Percentiles rank a stretch among this genome's conserved stretches.
Evolutionary conservation across 257 asterid genomes (phyloP).

Genomic region (Henckelia pumila): DNA sequence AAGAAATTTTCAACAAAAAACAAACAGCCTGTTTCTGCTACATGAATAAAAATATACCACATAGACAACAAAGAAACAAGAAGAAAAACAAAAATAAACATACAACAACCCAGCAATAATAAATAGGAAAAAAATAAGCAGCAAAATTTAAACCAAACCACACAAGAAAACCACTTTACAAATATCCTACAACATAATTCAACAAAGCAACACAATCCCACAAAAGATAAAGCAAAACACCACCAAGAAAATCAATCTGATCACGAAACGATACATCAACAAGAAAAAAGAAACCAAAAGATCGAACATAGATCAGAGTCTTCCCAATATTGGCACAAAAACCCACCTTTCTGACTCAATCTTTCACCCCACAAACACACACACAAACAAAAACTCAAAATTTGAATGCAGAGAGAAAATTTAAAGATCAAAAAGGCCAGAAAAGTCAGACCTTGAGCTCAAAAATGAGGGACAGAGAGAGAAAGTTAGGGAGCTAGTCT

Average conservation of each 20-base stretch:
- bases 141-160: slow-evolving; percentile 7
- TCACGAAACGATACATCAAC: slow-evolving; percentile 11
- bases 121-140: slow-evolving; percentile 5
- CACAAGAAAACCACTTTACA: not conserved
- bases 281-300: slow-evolving; percentile 25
- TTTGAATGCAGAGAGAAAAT: slow-evolving; percentile 10
- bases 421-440: slow-evolving; percentile 15
- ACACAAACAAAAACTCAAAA: not conserved
- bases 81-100: not conserved
- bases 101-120: slow-evolving; percentile 10
- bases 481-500: not conserved
- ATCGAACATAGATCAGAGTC: slow-evolving; percentile 25
- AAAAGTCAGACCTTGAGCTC: not conserved
- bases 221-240: slow-evolving; percentile 19
- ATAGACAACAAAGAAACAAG: not conserved
- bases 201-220: slow-evolving; percentile 23
- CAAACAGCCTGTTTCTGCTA: not conserved
- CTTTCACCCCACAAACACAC: slow-evolving; percentile 16
- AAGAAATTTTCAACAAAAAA: slow-evolving; percentile 9
- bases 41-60: slow-evolving; percentile 15
- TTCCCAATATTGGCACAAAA: slow-evolving; percentile 20
- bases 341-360: slow-evolving; percentile 33
- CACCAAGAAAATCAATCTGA: slow-evolving; percentile 17
- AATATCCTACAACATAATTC: slow-evolving; percentile 8
- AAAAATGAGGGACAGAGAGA: not conserved